Evolutionary conservation across 1,284 basidiomycete genomes (phyloP), one percentile per base, ranked within the genome.

Genomic region (Cryptococcus neoformans): DNA sequence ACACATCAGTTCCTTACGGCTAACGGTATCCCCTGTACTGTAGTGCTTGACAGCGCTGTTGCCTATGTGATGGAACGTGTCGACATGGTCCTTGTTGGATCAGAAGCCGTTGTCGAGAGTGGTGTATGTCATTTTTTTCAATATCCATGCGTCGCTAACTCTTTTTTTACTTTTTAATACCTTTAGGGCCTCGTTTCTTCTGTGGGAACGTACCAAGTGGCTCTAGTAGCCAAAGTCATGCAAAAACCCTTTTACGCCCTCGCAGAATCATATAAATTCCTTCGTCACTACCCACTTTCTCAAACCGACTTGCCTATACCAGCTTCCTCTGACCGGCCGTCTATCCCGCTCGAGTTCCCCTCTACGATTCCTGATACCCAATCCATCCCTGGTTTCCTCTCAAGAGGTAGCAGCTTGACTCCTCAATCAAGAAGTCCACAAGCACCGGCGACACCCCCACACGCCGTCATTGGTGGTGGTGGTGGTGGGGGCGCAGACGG

Each of bases 221-320:
- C 94, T 2, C 88, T 98, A 65, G 90, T 97, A 58, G 95, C 96
- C 54, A 94, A 94, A 77, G 88, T 90, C 38, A 85, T 88, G 56
- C 90, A 92, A 68, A 97, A 95, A 74, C 95, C 96, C 2, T 93
- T 99, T 74, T 99, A 97, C 78, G 93, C 93, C 37, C 83, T 97
- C 44, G 93, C 94, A 37, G 94, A 99, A 80, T 92, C 90, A 76
- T 99, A 94, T 83, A 99, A 99, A 80, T 98, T 99, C 77, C 87
- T 97, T 70, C 88, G 96, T 61, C 82, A 96, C 68, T 98, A 98
- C 80, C 95, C 95, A 44, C 81, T 99, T 74, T 94, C 90, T 53
- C 94, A 98, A 76, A 93, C 93, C 74, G 95, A 99, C 81, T 83
- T 99, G 28, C 95, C 95, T 6, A 63, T 69, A n/a, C 68, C 69